Conservation (phyloP, 2,329 filamentous ascomycete genomes). For the Emydomyces testavorans region DNA sequence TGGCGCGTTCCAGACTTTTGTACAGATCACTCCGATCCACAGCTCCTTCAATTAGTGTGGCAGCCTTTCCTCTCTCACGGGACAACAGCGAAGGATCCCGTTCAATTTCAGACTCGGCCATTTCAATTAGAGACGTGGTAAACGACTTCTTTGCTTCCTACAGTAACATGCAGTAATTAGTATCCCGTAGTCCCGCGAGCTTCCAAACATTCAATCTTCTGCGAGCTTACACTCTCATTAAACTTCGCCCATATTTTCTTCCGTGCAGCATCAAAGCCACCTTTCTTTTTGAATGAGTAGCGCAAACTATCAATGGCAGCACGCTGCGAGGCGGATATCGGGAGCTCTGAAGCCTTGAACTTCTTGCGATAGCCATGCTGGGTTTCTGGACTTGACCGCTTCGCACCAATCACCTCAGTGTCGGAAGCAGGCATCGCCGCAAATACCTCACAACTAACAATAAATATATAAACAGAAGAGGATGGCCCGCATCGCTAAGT, state of each 20-base stretch:
- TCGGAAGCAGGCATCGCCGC: slow-evolving; percentile 26
- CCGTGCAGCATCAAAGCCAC: slow-evolving; percentile 51
- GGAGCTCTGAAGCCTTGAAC: slow-evolving; percentile 51
- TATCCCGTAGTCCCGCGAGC: not conserved
- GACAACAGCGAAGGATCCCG: slow-evolving; percentile 50
- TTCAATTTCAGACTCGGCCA: slow-evolving; percentile 51
- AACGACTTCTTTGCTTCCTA: slow-evolving; percentile 45
- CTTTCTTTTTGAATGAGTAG: slow-evolving; percentile 55
- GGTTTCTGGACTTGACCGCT: slow-evolving; percentile 21
- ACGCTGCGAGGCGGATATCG: slow-evolving; percentile 47
- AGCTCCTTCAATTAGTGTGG: slow-evolving; percentile 52
- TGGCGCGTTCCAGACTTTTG: slow-evolving; percentile 43
- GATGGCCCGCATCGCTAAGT: not conserved
- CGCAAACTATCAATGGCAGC: slow-evolving; percentile 49
- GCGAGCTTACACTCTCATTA: slow-evolving; percentile 41
- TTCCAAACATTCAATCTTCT: not conserved
- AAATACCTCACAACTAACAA: not conserved
- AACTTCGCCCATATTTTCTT: slow-evolving; percentile 51
- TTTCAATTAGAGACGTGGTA: slow-evolving; percentile 41
- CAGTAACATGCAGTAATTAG: not conserved
- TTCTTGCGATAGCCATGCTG: slow-evolving; percentile 35
- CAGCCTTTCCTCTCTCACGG: slow-evolving; percentile 50
- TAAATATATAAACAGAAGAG: not conserved
- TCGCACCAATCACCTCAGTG: slow-evolving; percentile 20
- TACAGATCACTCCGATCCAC: slow-evolving; percentile 54